phyloP scores from a whole-genome alignment of 2,329 filamentous ascomycete species.

The Huntiella abstrusa region DNA sequence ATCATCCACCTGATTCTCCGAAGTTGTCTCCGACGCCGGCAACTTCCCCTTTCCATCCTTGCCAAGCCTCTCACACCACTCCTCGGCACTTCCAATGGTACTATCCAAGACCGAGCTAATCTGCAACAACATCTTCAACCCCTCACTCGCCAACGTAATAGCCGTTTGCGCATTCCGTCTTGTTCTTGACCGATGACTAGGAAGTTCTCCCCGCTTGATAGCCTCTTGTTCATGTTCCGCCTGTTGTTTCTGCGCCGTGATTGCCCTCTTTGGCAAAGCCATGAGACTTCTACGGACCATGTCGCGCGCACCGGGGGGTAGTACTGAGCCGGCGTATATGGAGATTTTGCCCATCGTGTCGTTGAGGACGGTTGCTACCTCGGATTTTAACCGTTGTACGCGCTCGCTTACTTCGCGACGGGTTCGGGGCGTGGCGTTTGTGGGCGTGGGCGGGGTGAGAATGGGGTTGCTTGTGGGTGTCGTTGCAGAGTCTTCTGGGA shows the following conservation, averaged over 20 bases:
- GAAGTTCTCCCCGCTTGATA: constrained; percentile 8
- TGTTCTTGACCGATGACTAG: constrained; percentile 6
- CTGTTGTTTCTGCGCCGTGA: constrained; percentile 35
- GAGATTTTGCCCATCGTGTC: constrained; percentile 71
- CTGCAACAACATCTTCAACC: constrained; percentile 84
- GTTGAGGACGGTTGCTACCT: constrained; percentile 62
- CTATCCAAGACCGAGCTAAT: constrained; percentile 75
- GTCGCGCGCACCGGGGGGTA: constrained; percentile 72
- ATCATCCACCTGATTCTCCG: constrained; percentile 7
- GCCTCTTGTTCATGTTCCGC: constrained; percentile 7
- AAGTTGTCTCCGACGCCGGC: background rate
- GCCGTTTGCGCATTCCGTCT: constrained; percentile 52
- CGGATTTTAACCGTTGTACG: constrained; percentile 48
- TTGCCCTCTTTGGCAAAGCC: constrained; percentile 68
- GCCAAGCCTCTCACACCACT: constrained; percentile 70
- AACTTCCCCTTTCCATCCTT: constrained; percentile 15
- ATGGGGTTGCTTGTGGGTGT: background rate
- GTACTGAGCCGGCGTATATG: constrained; percentile 73
- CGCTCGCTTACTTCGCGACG: constrained; percentile 31
- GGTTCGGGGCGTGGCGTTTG: constrained; percentile 3
- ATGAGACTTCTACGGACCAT: constrained; percentile 72
- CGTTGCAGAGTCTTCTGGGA: background rate
- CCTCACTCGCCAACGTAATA: constrained; percentile 71
- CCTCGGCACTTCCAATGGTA: constrained; percentile 76
- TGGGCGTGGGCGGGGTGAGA: background rate